phyloP scores from a whole-genome alignment of 2,329 filamentous ascomycete species.

The Boeremia exigua region DNA sequence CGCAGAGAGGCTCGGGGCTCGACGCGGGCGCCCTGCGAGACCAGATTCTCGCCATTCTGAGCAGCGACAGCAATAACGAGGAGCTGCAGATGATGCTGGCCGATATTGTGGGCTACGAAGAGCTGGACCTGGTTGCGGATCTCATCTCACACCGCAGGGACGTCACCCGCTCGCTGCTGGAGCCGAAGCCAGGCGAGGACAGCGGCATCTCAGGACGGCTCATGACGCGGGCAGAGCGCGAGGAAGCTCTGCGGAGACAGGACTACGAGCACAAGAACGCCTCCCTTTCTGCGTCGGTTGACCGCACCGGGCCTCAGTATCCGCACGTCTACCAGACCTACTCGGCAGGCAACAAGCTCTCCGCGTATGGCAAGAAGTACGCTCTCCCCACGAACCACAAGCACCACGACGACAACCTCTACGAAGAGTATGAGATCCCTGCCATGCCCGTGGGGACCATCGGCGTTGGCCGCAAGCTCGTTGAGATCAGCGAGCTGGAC shows the following conservation, averaged over 20 bases:
- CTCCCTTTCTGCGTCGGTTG: constrained; percentile 71
- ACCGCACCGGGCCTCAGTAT: constrained; percentile 76
- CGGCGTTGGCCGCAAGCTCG: constrained; percentile 73
- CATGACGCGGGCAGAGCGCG: constrained; percentile 76
- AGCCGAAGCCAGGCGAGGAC: constrained; percentile 41
- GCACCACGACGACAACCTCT: constrained; percentile 74
- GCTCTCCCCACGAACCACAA: constrained; percentile 78
- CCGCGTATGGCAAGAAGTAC: constrained; percentile 80
- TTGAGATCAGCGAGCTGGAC: constrained; percentile 83
- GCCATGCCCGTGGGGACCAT: constrained; percentile 79
- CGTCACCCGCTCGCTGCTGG: constrained; percentile 55
- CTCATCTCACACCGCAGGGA: constrained; percentile 78
- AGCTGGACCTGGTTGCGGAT: constrained; percentile 91
- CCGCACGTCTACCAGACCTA: constrained; percentile 92
- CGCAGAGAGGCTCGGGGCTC: constrained; percentile 69
- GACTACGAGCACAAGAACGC: constrained; percentile 86
- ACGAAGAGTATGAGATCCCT: constrained; percentile 88
- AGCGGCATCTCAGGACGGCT: constrained; percentile 63
- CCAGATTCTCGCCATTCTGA: constrained; percentile 77
- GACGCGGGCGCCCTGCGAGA: constrained; percentile 73
- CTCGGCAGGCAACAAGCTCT: constrained; percentile 84
- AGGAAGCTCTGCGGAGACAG: constrained; percentile 75
- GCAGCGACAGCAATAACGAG: constrained; percentile 71
- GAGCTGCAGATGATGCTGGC: constrained; percentile 90
- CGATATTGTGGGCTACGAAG: constrained; percentile 90